Conservation (phyloP, 352 stramenopile species). For the Phytophthora brassicae region DNA sequence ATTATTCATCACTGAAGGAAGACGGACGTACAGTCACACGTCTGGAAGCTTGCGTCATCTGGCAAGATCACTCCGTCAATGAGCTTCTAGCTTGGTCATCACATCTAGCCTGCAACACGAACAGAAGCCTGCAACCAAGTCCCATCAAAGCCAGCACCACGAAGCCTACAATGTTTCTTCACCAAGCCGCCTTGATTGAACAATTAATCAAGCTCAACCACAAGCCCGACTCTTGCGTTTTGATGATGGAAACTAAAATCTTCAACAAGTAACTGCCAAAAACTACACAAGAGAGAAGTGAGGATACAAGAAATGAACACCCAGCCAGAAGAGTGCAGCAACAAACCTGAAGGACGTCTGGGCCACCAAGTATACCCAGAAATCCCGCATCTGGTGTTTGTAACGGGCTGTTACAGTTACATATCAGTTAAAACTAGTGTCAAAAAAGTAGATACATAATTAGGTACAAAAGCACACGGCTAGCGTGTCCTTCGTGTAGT, state of each 20-base stretch:
- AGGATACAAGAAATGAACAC: not conserved
- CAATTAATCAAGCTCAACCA: slow-evolving; percentile 7
- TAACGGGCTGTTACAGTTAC: not conserved
- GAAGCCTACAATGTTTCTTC: not conserved
- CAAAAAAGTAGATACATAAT: no score
- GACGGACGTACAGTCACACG: not conserved
- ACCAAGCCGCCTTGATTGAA: slow-evolving; percentile 11
- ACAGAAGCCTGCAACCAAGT: not conserved
- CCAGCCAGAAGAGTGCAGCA: not conserved
- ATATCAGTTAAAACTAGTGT: no score
- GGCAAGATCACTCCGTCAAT: slow-evolving; percentile 1
- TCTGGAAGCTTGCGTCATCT: not conserved
- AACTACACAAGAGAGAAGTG: not conserved
- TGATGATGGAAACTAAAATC: not conserved
- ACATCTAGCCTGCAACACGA: not conserved
- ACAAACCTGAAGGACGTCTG: not conserved
- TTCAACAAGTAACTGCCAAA: slow-evolving; percentile 1
- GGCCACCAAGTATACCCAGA: slow-evolving; percentile 13
- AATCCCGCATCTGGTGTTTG: not conserved
- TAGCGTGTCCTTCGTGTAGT: no score
- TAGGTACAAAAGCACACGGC: no score
- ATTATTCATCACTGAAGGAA: not conserved
- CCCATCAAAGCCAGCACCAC: not conserved
- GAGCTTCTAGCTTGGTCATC: slow-evolving; percentile 12
- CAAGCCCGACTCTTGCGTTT: not conserved